phyloP scores from a whole-genome alignment of 306 rosid species.

The Parietaria judaica region DNA sequence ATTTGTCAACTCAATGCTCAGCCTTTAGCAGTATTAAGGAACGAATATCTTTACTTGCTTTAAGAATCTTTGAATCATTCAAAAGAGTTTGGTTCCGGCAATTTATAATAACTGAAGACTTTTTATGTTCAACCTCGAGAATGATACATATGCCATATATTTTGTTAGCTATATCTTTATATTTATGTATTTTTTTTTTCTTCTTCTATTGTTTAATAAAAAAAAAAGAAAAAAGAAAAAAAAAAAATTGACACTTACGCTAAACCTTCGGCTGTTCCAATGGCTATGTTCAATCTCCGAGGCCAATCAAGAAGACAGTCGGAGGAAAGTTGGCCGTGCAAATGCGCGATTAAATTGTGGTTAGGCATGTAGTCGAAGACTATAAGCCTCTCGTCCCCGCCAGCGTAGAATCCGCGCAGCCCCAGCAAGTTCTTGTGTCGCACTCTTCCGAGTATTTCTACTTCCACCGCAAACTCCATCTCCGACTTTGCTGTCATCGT shows the following conservation, averaged over 20 bases:
- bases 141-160: neutral
- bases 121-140: neutral
- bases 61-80: conserved; percentile 9
- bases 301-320: conserved; percentile 68
- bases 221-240: too few relatives aligned
- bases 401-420: conserved; percentile 78
- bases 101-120: neutral
- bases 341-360: conserved; percentile 72
- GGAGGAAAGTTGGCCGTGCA: conserved; percentile 60
- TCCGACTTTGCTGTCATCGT: conserved; percentile 86
- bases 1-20: neutral
- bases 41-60: conserved; percentile 3
- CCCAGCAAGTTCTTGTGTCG: conserved; percentile 76
- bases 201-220: neutral
- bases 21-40: too few relatives aligned
- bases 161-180: neutral
- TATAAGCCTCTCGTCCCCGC: conserved; percentile 76
- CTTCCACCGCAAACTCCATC: conserved; percentile 98
- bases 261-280: conserved; percentile 83
- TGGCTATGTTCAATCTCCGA: conserved; percentile 49
- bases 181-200: neutral
- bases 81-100: neutral
- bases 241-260: conserved; percentile 37
- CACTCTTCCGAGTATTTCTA: conserved; percentile 86
- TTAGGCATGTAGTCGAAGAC: conserved; percentile 90